A percentile compares a stretch with the other conserved stretches of the same genome.
phyloP scores from a whole-genome alignment of 1,139 yeast species.

The Zygosaccharomyces pseudobailii region DNA sequence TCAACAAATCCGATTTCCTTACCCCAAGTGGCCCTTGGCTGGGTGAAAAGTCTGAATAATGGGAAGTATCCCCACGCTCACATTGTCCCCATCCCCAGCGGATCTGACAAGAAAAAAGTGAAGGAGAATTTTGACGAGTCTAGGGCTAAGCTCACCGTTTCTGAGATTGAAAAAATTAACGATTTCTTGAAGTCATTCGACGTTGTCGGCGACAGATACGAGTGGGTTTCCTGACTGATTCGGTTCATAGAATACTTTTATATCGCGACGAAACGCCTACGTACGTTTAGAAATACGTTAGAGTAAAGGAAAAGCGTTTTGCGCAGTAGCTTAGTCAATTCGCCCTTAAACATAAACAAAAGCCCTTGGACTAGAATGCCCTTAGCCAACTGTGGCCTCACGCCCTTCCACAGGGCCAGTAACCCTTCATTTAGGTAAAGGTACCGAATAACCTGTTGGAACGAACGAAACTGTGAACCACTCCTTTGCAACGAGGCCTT shows the following conservation, averaged over 20 bases:
- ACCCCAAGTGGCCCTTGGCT: slow-evolving; percentile 69
- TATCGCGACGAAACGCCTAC: slow-evolving; percentile 65
- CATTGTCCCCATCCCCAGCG: slow-evolving; percentile 76
- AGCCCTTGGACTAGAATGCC: slow-evolving; percentile 85
- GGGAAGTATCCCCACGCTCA: slow-evolving; percentile 43
- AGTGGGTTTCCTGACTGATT: slow-evolving; percentile 7
- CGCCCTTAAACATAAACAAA: slow-evolving; percentile 78
- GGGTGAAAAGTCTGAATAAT: slow-evolving; percentile 47
- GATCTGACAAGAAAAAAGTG: slow-evolving; percentile 54
- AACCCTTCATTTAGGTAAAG: slow-evolving; percentile 50
- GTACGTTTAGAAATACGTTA: background rate
- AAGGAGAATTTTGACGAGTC: slow-evolving; percentile 49
- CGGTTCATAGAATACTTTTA: background rate
- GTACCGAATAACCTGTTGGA: slow-evolving; percentile 50
- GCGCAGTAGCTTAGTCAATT: slow-evolving; percentile 39
- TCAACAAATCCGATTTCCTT: slow-evolving; percentile 44
- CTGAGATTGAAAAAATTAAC: slow-evolving; percentile 49
- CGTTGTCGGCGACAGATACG: slow-evolving; percentile 51
- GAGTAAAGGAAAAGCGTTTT: slow-evolving; percentile 12
- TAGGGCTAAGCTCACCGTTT: slow-evolving; percentile 43
- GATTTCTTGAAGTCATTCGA: slow-evolving; percentile 39
- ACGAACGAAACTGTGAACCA: slow-evolving; percentile 40
- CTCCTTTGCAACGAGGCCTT: slow-evolving; percentile 74
- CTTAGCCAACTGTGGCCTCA: slow-evolving; percentile 74
- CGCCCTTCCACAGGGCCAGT: slow-evolving; percentile 65